A percentile compares a stretch with the other conserved stretches of the same genome.
These are phyloP conservation scores for Spirogloea muscicola DNA, from an alignment of 139 green algal genomes.

Conservation along the genomic window DNA sequence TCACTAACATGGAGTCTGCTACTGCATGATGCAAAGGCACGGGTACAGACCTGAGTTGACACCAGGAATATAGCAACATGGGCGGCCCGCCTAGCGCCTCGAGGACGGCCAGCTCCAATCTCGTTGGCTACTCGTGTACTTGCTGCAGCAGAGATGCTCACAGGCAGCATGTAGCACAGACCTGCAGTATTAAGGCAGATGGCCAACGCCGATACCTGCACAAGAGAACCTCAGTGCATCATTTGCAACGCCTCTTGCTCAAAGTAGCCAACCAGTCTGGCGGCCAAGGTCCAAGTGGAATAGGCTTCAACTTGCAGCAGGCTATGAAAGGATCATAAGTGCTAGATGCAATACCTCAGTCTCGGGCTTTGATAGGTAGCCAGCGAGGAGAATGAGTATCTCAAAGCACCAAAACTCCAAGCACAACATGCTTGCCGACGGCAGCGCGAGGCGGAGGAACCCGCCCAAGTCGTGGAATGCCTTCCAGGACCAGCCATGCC, in stretches of 20 bases:
- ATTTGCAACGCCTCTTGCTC: neutral
- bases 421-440: constrained; percentile 15
- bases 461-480: neutral
- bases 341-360: neutral
- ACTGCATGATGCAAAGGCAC: too few relatives aligned
- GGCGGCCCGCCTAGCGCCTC: too few relatives aligned
- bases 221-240: neutral
- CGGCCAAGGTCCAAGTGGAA: neutral
- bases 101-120: neutral
- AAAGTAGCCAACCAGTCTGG: neutral
- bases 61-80: too few relatives aligned
- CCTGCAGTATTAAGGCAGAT: constrained; percentile 7
- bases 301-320: neutral
- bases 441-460: neutral
- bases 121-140: constrained; percentile 21
- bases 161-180: constrained; percentile 8
- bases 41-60: too few relatives aligned
- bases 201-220: constrained; percentile 14
- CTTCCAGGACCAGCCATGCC: constrained; percentile 3
- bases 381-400: neutral
- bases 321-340: neutral
- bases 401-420: constrained; percentile 22
- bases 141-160: constrained; percentile 9
- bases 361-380: neutral
- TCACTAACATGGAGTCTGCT: neutral